These are phyloP conservation scores for Grosmannia clavigera DNA, from an alignment of 2,329 filamentous ascomycete species.

Conservation along the genomic window DNA sequence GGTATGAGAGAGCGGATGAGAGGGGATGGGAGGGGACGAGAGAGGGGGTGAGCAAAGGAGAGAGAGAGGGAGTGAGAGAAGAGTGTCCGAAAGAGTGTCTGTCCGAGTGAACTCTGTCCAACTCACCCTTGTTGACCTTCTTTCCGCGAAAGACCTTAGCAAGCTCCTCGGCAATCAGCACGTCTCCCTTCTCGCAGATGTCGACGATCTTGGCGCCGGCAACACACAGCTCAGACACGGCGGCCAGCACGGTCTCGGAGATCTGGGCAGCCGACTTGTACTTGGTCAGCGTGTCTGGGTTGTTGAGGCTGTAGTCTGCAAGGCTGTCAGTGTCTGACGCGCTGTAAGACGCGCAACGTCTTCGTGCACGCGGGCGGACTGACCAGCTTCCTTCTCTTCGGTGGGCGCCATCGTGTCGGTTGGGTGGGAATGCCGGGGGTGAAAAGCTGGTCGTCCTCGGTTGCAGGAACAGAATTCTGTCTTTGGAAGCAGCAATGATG, in stretches of 20 bases:
- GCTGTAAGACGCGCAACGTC: no score
- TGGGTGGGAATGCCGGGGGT: not conserved
- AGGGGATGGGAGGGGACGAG: no score
- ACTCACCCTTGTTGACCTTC: constrained; percentile 80
- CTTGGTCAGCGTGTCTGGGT: constrained; percentile 93
- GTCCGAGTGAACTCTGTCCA: not conserved
- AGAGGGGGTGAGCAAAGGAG: no score
- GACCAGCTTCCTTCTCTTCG: constrained; percentile 33
- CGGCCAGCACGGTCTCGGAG: constrained; percentile 87
- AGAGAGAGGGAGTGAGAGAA: no score
- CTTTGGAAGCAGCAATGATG: not conserved
- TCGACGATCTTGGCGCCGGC: constrained; percentile 87
- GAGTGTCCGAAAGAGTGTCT: no score
- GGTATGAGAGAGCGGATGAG: no score
- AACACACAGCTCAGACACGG: constrained; percentile 60
- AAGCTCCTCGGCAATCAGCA: constrained; percentile 86
- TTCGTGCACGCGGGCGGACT: constrained; percentile 12
- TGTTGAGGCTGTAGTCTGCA: constrained; percentile 76
- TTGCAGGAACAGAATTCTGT: not conserved
- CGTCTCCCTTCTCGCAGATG: constrained; percentile 91
- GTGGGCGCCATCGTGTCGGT: constrained; percentile 23
- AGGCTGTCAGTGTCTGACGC: not conserved
- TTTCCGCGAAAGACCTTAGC: constrained; percentile 97
- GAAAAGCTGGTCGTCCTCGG: not conserved
- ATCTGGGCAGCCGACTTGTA: constrained; percentile 96